phyloP scores from a whole-genome alignment of 768 basidiomycete genomes.

The Kwoniella dejecticola region DNA sequence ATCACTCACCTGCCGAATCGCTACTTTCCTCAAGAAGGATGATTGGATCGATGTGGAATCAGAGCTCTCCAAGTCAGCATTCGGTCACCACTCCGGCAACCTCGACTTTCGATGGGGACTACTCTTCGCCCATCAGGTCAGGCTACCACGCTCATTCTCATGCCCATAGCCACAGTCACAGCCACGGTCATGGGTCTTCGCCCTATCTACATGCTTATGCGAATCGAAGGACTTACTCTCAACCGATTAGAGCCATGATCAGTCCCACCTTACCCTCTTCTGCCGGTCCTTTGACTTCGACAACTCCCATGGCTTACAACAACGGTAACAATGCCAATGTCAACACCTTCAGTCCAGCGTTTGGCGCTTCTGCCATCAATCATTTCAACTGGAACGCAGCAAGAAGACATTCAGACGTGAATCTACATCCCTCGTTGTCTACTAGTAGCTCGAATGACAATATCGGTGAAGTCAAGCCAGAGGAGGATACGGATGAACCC shows the following conservation, averaged over 20 bases:
- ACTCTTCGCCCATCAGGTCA: constrained; percentile 2
- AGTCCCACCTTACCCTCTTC: constrained; percentile 12
- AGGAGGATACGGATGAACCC: no score
- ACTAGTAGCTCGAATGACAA: no score
- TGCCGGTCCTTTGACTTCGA: background rate
- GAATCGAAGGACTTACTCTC: constrained; percentile 16
- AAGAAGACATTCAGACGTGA: constrained; percentile 1
- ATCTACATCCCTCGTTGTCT: no score
- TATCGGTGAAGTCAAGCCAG: no score
- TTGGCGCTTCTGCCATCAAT: background rate
- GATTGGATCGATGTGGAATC: constrained; percentile 1
- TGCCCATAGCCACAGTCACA: no score
- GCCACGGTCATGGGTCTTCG: constrained; percentile 14
- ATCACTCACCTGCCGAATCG: background rate
- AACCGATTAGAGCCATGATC: background rate
- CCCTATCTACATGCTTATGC: constrained; percentile 24
- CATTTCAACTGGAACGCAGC: background rate
- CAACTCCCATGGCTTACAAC: background rate
- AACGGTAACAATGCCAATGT: background rate
- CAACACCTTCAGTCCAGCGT: no score
- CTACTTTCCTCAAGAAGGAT: background rate
- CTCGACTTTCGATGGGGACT: constrained; percentile 4
- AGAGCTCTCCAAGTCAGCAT: constrained; percentile 10
- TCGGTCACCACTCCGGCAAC: background rate
- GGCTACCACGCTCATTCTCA: no score